Percentiles rank a stretch among this genome's conserved stretches.
Evolutionary conservation across 169 alveolate genomes (phyloP).

Genomic region (Cryptosporidium xiaoi): DNA sequence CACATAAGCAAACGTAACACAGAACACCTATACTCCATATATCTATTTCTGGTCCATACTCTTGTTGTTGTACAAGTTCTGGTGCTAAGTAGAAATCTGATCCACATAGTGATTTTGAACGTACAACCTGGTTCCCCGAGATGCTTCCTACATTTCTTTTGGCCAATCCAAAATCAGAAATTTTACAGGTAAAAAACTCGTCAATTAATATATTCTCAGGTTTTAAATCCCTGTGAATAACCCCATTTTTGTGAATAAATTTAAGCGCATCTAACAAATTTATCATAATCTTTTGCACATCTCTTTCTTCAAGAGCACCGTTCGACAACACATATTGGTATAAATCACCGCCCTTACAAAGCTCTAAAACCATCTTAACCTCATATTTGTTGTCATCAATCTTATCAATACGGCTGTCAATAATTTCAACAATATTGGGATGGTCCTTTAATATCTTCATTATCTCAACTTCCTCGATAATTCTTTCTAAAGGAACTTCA

Average conservation of each 20-base stretch:
- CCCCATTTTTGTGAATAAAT: slow-evolving; percentile 74
- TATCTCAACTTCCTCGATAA: slow-evolving; percentile 48
- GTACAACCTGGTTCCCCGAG: slow-evolving; percentile 41
- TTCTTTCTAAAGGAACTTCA: slow-evolving; percentile 36
- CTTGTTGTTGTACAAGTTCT: slow-evolving; percentile 79
- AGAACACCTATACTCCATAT: slow-evolving; percentile 79
- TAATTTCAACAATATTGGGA: slow-evolving; percentile 34
- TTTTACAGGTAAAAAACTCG: slow-evolving; percentile 46
- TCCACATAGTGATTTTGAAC: slow-evolving; percentile 78
- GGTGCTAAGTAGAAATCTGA: slow-evolving; percentile 81
- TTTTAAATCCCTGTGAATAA: slow-evolving; percentile 76
- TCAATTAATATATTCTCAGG: slow-evolving; percentile 69
- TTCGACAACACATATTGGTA: slow-evolving; percentile 60
- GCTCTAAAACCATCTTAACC: slow-evolving; percentile 76
- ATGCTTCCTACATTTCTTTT: slow-evolving; percentile 30
- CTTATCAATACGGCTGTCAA: slow-evolving; percentile 37
- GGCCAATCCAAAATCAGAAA: slow-evolving; percentile 80
- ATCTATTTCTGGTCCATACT: slow-evolving; percentile 81
- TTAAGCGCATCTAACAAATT: slow-evolving; percentile 74
- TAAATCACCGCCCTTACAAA: slow-evolving; percentile 80
- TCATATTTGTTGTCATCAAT: slow-evolving; percentile 62
- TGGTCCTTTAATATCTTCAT: slow-evolving; percentile 45
- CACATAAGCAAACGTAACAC: slow-evolving; percentile 78
- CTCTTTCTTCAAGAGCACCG: slow-evolving; percentile 52
- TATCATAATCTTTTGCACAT: slow-evolving; percentile 51